Percentiles rank a stretch among this genome's conserved stretches.
Conservation (phyloP, 441 rosid species). For the Bruguiera hainesii region DNA sequence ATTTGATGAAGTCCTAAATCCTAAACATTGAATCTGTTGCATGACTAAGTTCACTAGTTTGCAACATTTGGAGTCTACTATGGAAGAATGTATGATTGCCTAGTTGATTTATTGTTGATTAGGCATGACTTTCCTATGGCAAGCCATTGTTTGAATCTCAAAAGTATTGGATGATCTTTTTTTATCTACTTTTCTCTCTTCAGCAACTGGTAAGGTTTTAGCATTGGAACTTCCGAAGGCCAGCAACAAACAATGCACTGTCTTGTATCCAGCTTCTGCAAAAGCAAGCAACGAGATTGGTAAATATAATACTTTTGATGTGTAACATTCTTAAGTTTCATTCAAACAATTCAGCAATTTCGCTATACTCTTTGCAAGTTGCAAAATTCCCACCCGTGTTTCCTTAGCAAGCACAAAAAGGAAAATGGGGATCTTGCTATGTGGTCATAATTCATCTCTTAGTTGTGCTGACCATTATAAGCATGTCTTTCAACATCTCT, state of each 20-base stretch:
- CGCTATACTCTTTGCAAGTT: no score
- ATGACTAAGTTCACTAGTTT: neutral
- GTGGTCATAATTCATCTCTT: neutral
- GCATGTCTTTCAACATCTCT: neutral
- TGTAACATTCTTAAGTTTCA: no score
- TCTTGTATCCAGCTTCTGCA: slow-evolving; percentile 88
- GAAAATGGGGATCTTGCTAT: no score
- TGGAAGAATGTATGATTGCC: no score
- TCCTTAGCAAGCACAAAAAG: no score
- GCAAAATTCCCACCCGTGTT: no score
- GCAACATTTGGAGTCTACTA: neutral
- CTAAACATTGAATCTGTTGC: neutral
- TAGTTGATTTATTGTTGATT: no score
- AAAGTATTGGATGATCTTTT: neutral
- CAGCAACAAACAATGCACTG: slow-evolving; percentile 54
- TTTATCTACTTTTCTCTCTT: slow-evolving; percentile 16
- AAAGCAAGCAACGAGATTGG: slow-evolving; percentile 90
- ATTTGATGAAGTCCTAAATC: no score
- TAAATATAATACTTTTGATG: slow-evolving; percentile 25
- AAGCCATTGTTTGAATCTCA: no score
- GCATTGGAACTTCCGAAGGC: slow-evolving; percentile 84
- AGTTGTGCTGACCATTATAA: neutral
- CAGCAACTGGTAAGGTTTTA: slow-evolving; percentile 88
- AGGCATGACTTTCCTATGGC: no score
- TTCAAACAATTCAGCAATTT: no score